These are phyloP conservation scores for Debaryomycetaceae sp. DNA, from an alignment of 1,139 yeast species.

Conservation along the genomic window DNA sequence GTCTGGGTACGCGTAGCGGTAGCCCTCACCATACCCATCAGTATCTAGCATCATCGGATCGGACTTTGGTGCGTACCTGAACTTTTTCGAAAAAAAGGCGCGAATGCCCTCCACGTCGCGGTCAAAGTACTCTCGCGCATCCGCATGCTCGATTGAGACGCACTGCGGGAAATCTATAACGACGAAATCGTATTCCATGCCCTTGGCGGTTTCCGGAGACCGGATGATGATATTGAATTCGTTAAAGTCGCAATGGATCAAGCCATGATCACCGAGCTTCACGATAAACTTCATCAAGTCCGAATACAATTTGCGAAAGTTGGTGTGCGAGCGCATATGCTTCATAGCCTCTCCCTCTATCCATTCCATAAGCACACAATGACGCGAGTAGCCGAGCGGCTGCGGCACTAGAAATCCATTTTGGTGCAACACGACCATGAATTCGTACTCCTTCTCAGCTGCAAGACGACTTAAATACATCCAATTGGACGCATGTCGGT, in stretches of 20 bases:
- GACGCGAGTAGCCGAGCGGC: slow-evolving; percentile 86
- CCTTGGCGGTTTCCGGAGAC: slow-evolving; percentile 40
- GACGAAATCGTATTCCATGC: slow-evolving; percentile 55
- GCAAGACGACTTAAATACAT: slow-evolving; percentile 85
- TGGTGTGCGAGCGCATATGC: slow-evolving; percentile 56
- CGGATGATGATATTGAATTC: slow-evolving; percentile 90
- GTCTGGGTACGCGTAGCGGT: slow-evolving; percentile 66
- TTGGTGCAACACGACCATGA: slow-evolving; percentile 63
- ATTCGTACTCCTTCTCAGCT: slow-evolving; percentile 84
- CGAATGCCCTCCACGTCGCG: slow-evolving; percentile 89
- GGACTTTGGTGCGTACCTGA: slow-evolving; percentile 57
- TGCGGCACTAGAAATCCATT: slow-evolving; percentile 80
- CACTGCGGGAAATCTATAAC: slow-evolving; percentile 98
- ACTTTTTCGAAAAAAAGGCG: slow-evolving; percentile 68
- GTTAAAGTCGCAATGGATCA: slow-evolving; percentile 94
- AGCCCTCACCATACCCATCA: slow-evolving; percentile 75
- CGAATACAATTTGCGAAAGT: slow-evolving; percentile 63
- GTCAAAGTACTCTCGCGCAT: slow-evolving; percentile 78
- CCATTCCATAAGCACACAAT: slow-evolving; percentile 86
- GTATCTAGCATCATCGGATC: slow-evolving; percentile 63
- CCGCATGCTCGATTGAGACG: slow-evolving; percentile 82
- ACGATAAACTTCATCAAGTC: slow-evolving; percentile 83
- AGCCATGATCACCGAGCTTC: slow-evolving; percentile 72
- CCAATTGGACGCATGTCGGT: slow-evolving; percentile 69
- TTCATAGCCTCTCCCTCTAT: slow-evolving; percentile 87